Percentiles rank a stretch among this genome's conserved stretches.
Conservation (phyloP, 106 monocot genomes). For the Dendrobium nobile region DNA sequence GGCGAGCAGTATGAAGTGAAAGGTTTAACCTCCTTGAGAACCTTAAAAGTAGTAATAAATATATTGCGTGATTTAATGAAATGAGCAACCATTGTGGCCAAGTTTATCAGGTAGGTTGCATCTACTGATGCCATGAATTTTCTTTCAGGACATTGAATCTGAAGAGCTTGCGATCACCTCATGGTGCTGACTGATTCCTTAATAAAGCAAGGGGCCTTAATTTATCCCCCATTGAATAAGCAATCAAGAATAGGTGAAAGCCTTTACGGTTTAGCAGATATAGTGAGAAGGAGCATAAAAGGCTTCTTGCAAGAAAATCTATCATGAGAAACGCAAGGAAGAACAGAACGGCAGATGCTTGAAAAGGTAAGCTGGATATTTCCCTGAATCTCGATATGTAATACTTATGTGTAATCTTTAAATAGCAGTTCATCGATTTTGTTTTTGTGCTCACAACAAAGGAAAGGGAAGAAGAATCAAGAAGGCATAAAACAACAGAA, state of each 20-base stretch:
- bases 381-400: not conserved
- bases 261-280: slow-evolving; percentile 43
- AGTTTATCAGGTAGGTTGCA: no score
- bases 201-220: slow-evolving; percentile 67
- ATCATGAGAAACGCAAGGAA: slow-evolving; percentile 99
- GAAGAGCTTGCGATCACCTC: slow-evolving; percentile 57
- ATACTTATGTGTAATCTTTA: not conserved
- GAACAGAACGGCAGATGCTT: slow-evolving; percentile 94
- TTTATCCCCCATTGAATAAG: slow-evolving; percentile 47
- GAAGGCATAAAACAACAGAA: slow-evolving; percentile 76
- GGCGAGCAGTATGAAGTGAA: no score
- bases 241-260: slow-evolving; percentile 41
- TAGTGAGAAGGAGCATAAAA: slow-evolving; percentile 87
- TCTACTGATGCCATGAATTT: slow-evolving; percentile 1
- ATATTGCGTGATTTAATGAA: no score
- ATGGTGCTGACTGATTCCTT: slow-evolving; percentile 59
- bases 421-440: not conserved
- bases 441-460: slow-evolving; percentile 8
- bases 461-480: slow-evolving; percentile 94
- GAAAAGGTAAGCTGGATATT: slow-evolving; percentile 53
- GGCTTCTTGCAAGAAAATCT: slow-evolving; percentile 90
- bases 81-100: no score
- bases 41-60: no score
- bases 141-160: slow-evolving; percentile 82
- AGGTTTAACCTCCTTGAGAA: no score